Evolutionary conservation across 495 filamentous ascomycete genomes (phyloP).

Genomic region (Neurospora tetraspora): DNA sequence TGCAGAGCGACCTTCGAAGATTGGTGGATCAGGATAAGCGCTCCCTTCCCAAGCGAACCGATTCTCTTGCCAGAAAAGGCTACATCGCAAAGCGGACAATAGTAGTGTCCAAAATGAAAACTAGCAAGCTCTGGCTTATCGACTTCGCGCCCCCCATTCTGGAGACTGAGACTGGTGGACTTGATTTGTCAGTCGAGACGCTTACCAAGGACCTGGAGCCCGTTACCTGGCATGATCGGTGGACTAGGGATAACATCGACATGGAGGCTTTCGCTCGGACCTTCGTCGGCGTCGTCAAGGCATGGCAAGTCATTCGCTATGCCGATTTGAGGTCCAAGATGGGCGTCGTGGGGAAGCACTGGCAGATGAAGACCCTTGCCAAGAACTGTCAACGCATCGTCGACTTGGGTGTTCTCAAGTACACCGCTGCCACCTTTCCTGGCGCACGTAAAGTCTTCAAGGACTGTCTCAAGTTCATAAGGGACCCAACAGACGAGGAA

Average conservation of each 20-base stretch:
- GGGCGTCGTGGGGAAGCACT: slow-evolving; percentile 44
- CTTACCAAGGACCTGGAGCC: slow-evolving; percentile 32
- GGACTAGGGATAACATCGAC: slow-evolving; percentile 45
- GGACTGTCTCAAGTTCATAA: slow-evolving; percentile 61
- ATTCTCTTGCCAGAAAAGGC: slow-evolving; percentile 60
- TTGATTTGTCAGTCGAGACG: slow-evolving; percentile 21
- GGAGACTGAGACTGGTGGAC: slow-evolving; percentile 22
- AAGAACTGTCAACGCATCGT: slow-evolving; percentile 60
- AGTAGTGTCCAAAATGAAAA: slow-evolving; percentile 51
- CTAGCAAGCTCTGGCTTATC: slow-evolving; percentile 56
- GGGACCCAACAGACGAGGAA: slow-evolving; percentile 61
- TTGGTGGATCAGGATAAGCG: slow-evolving; percentile 80
- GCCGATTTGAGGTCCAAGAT: slow-evolving; percentile 55
- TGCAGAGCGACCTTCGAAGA: slow-evolving; percentile 67
- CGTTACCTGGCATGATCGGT: slow-evolving; percentile 35
- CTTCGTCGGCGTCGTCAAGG: slow-evolving; percentile 37
- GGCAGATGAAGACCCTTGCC: slow-evolving; percentile 59
- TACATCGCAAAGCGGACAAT: slow-evolving; percentile 76
- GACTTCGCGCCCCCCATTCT: slow-evolving; percentile 42
- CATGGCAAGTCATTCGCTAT: slow-evolving; percentile 37
- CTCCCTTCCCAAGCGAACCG: slow-evolving; percentile 75
- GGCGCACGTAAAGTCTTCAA: slow-evolving; percentile 37
- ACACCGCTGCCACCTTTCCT: slow-evolving; percentile 50
- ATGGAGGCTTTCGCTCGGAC: slow-evolving; percentile 36
- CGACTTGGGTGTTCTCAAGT: slow-evolving; percentile 55